These are phyloP conservation scores for Penicillium antarcticum DNA, from an alignment of 495 filamentous ascomycete species.

Conservation along the genomic window DNA sequence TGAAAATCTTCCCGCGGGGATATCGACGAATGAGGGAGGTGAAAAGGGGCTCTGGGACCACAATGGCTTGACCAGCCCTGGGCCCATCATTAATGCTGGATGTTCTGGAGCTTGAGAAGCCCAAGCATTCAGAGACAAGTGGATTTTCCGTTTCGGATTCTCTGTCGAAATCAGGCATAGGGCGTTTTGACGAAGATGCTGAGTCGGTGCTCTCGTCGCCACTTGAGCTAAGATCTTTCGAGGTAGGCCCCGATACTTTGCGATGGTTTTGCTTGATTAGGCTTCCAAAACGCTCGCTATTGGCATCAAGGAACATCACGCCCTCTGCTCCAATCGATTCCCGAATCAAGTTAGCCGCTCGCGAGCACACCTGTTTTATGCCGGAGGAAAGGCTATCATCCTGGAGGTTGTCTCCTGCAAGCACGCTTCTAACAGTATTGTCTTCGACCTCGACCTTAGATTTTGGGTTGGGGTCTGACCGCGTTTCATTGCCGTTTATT, in stretches of 20 bases:
- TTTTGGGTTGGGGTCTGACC: background rate
- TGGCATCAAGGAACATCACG: constrained; percentile 49
- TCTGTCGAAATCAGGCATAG: background rate
- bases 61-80: constrained; percentile 31
- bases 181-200: background rate
- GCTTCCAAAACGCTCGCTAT: constrained; percentile 14
- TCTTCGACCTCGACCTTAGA: background rate
- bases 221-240: constrained; percentile 3
- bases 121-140: constrained; percentile 10
- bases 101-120: constrained; percentile 13
- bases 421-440: constrained; percentile 1
- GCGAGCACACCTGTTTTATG: constrained; percentile 16
- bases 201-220: constrained; percentile 19
- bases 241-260: background rate
- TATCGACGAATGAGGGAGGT: constrained; percentile 44
- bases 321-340: constrained; percentile 53
- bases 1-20: constrained; percentile 57
- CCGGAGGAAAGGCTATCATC: constrained; percentile 3
- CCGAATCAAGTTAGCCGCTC: constrained; percentile 47
- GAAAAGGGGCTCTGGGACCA: constrained; percentile 14
- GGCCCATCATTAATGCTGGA: constrained; percentile 21
- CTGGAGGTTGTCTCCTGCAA: constrained; percentile 6
- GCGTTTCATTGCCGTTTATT: background rate
- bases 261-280: constrained; percentile 6
- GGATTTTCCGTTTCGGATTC: background rate